Conservation (phyloP, 2,329 filamentous ascomycete genomes). For the Fusarium pseudograminearum region DNA sequence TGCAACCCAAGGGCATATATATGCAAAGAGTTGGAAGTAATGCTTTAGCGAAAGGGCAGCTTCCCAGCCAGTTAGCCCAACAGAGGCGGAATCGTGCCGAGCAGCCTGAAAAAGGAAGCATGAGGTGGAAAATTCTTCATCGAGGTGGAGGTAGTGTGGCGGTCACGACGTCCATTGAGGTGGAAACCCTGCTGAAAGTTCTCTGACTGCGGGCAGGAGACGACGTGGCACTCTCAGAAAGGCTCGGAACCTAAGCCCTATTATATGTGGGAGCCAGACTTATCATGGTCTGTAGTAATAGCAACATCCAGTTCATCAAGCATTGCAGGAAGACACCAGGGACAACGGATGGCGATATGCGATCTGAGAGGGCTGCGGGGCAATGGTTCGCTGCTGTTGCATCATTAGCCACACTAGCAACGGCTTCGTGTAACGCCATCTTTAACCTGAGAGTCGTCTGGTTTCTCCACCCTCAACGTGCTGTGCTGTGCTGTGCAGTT, state of each 20-base stretch:
- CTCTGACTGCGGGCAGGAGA: conserved; percentile 38
- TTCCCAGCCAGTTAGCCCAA: conserved; percentile 12
- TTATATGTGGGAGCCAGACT: conserved; percentile 27
- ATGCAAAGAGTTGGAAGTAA: conserved; percentile 29
- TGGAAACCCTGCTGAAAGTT: conserved; percentile 39
- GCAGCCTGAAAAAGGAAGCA: conserved; percentile 29
- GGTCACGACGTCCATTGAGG: conserved; percentile 44
- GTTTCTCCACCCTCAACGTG: conserved; percentile 25
- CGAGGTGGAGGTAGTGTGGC: conserved; percentile 46
- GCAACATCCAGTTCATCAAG: conserved; percentile 26
- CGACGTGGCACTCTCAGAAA: conserved; percentile 46
- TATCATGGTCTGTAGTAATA: conserved; percentile 21
- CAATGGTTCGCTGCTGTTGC: conserved; percentile 32
- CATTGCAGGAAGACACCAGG: conserved; percentile 15
- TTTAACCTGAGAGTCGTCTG: conserved; percentile 16
- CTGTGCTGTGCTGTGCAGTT: not conserved
- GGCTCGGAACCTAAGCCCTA: conserved; percentile 35
- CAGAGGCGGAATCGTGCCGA: conserved; percentile 28
- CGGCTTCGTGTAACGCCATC: conserved; percentile 37
- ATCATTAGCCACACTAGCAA: conserved; percentile 39
- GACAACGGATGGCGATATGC: conserved; percentile 25
- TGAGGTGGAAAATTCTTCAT: conserved; percentile 40
- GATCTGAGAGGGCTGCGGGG: conserved; percentile 32
- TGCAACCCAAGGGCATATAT: conserved; percentile 20
- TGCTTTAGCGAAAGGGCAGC: conserved; percentile 25